Base-by-base conservation (phyloP, 1,284 basidiomycete genomes). In the Trichosporon asahii region DNA sequence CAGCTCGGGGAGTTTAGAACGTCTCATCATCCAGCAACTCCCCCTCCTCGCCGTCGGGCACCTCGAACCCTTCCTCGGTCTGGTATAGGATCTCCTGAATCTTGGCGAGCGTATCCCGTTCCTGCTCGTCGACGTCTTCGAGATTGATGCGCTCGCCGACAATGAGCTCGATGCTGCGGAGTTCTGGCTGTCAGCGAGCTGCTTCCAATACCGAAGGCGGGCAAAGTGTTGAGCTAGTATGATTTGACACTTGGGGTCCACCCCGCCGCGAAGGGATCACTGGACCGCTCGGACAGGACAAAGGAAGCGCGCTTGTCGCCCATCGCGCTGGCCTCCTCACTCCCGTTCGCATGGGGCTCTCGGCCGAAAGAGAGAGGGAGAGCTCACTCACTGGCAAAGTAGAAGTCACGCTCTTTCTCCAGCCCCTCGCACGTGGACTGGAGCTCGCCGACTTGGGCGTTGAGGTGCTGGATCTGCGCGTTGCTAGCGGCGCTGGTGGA, bases 351-450 rank as follows among this genome's bases (percentile, higher is more conserved):
- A n/a, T n/a, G n/a, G n/a, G n/a, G n/a, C n/a, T n/a, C n/a, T n/a
- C n/a, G n/a, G n/a, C n/a, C n/a, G n/a, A n/a, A n/a, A n/a, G n/a
- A n/a, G n/a, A n/a, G n/a, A n/a, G n/a, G n/a, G n/a, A n/a, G n/a
- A n/a, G n/a, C n/a, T n/a, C 49, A 78, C 88, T 92, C 93, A 89
- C 98, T 99, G 77, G 91, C 90, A 85, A 98, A 99, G 85, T 99
- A 99, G 83, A 99, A 99, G 83, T 98, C 95, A 57, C 95, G 86
- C 85, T 98, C 95, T 85, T 94, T 96, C 86, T 95, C 92, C 55
- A 95, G 85, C 0, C 92, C 92, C 81, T 95, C 94, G 73, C 97
- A 86, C 77, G 93, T 91, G 1, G 87, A 82, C 68, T 90, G 89
- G 86, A 98, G 87, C 75, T 98, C 96, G 76, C 89, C 88, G 72